Evolutionary conservation across 2,329 filamentous ascomycete genomes (phyloP), one percentile per base, ranked within the genome.

Genomic region (Xylaria sp.): DNA sequence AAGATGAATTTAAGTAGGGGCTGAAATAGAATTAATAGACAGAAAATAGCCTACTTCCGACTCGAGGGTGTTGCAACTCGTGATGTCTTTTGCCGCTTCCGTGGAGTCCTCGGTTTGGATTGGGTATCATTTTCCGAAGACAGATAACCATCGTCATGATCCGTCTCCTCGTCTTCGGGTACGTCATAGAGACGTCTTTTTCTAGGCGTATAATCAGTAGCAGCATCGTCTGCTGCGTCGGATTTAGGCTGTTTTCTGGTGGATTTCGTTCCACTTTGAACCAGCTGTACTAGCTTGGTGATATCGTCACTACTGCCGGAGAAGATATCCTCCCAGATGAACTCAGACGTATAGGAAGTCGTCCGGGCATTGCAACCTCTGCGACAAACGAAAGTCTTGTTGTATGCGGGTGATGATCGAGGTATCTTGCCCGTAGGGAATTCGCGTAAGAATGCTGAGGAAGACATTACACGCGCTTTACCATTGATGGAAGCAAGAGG

Each of bases 331-430:
- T 97, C 94, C 96, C 96, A 99, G 1, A 87, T 78, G 71, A 99
- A 97, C 73, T 97, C 94, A 15, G 96, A 89, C 0, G 95, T 97
- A 77, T 98, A 99, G 25, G 89, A 94, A 22, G 93, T 91, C 27
- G 94, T 97, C 65, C 94, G 85, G 13, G 92, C 92, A 76, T 96
- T 97, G 75, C 94, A 96, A 25, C 93, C 96, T 77, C 95, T 86
- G 58, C 94, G 90, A 76, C 96, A 98, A 55, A 98, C 81, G 74
- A 98, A 98, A 20, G 92, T 89, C 79, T 96, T 97, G 70, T 92
- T 93, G 76, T 88, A 89, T 72, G 94, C 91, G 59, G 87, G 87
- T 1, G 92, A 89, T 54, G 85, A 89, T 67, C 90, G 90, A 2
- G 93, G 90, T 2, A 96, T 85, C 69, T 87, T 90, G 31, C 93